Percentiles rank a stretch among this genome's conserved stretches.
phyloP scores from a whole-genome alignment of 2,329 filamentous ascomycete genomes.

The Pestalotiopsis sp. region DNA sequence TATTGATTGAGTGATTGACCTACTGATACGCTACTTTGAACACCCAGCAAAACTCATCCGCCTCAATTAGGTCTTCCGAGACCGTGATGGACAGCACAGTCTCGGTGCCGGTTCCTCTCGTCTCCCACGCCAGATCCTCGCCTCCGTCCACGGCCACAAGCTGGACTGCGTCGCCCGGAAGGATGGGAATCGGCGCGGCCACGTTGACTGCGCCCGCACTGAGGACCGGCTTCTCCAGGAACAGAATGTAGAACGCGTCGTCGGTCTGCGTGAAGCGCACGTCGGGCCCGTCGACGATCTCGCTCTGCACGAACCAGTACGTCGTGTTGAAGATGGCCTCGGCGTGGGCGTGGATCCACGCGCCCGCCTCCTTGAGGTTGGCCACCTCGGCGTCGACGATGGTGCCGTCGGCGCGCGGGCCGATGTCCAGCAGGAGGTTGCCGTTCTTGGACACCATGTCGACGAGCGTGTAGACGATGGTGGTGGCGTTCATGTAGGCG shows the following conservation, averaged over 20 bases:
- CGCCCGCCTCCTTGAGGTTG: slow-evolving; percentile 49
- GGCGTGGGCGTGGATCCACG: slow-evolving; percentile 51
- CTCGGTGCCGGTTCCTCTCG: background rate
- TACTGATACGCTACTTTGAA: slow-evolving; percentile 9
- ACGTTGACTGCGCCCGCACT: slow-evolving; percentile 36
- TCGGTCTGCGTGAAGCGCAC: slow-evolving; percentile 50
- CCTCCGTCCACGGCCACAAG: slow-evolving; percentile 9
- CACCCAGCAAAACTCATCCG: slow-evolving; percentile 12
- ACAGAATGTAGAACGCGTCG: slow-evolving; percentile 52
- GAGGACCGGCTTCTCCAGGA: slow-evolving; percentile 36
- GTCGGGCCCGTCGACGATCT: slow-evolving; percentile 32
- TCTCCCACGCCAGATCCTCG: slow-evolving; percentile 6
- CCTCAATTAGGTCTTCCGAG: background rate
- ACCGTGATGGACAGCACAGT: background rate
- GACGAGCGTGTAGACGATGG: slow-evolving; percentile 46
- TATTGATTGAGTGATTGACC: background rate
- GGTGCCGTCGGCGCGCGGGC: slow-evolving; percentile 51
- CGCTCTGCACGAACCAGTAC: slow-evolving; percentile 51
- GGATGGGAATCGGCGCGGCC: slow-evolving; percentile 41
- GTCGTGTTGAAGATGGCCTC: slow-evolving; percentile 58
- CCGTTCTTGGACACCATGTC: slow-evolving; percentile 58
- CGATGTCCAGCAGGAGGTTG: slow-evolving; percentile 56
- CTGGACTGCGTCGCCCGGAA: slow-evolving; percentile 37
- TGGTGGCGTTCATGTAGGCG: slow-evolving; percentile 51
- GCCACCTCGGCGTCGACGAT: slow-evolving; percentile 47